Evolutionary conservation across 2,329 filamentous ascomycete genomes (phyloP).

Genomic region (Microcyclospora tardicrescens): DNA sequence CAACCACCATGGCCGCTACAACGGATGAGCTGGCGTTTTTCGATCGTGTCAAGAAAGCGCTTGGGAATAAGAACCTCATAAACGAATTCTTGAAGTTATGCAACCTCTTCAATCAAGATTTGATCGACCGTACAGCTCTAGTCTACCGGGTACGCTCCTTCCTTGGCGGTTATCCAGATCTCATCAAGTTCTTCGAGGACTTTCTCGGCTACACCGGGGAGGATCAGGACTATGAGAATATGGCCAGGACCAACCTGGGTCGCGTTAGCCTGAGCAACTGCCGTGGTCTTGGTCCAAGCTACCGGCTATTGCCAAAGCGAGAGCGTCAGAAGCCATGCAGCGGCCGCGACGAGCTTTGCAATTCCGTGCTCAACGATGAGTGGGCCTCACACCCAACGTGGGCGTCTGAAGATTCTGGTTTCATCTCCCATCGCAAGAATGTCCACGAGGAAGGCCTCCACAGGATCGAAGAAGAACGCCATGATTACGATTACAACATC

Average conservation of each 20-base stretch:
- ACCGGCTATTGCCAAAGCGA: slow-evolving; percentile 77
- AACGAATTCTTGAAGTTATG: slow-evolving; percentile 95
- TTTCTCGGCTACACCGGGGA: slow-evolving; percentile 69
- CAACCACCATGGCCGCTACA: slow-evolving; percentile 57
- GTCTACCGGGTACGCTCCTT: slow-evolving; percentile 74
- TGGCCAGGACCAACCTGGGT: slow-evolving; percentile 59
- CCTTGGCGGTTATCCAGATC: slow-evolving; percentile 74
- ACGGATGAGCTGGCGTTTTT: slow-evolving; percentile 88
- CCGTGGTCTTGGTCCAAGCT: slow-evolving; percentile 88
- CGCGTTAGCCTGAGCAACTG: slow-evolving; percentile 92
- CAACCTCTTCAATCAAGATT: slow-evolving; percentile 85
- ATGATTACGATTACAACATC: slow-evolving; percentile 98
- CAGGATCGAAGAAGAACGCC: slow-evolving; percentile 91
- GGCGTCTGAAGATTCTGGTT: slow-evolving; percentile 95
- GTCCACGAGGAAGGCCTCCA: slow-evolving; percentile 88
- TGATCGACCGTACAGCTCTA: slow-evolving; percentile 75
- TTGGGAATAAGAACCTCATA: slow-evolving; percentile 82
- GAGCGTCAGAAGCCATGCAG: slow-evolving; percentile 87
- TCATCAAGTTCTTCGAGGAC: slow-evolving; percentile 77
- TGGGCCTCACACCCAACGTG: slow-evolving; percentile 98
- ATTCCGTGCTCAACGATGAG: slow-evolving; percentile 86
- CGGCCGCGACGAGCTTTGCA: slow-evolving; percentile 87
- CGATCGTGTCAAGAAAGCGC: slow-evolving; percentile 90
- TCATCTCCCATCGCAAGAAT: slow-evolving; percentile 96
- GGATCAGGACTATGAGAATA: slow-evolving; percentile 68